These are phyloP conservation scores for Monilinia laxa DNA, from an alignment of 2,329 filamentous ascomycete species.

Conservation along the genomic window DNA sequence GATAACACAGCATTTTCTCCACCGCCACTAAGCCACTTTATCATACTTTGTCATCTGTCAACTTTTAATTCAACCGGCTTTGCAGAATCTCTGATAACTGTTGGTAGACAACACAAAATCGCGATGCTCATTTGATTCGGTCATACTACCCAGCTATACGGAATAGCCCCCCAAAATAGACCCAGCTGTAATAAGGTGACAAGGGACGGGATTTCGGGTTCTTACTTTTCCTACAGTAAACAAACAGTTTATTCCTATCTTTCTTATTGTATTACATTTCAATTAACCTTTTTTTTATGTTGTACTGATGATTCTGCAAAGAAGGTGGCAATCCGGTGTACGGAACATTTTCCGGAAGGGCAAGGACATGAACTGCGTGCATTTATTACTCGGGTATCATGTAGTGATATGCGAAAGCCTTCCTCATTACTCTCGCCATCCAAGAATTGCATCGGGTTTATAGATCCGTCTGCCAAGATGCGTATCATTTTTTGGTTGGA, in stretches of 20 bases:
- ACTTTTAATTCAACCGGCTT: background rate
- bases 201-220: background rate
- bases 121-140: background rate
- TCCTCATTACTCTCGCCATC: conserved; percentile 8
- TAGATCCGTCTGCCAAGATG: conserved; percentile 14
- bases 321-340: conserved; percentile 14
- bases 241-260: background rate
- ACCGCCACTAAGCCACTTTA: conserved; percentile 11
- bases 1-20: background rate
- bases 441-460: conserved; percentile 1
- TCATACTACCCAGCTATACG: conserved; percentile 5
- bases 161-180: conserved; percentile 8
- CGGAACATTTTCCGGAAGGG: background rate
- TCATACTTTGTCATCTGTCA: conserved; percentile 4
- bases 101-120: conserved; percentile 2
- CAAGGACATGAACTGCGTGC: conserved; percentile 7
- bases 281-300: background rate
- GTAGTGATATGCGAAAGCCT: background rate
- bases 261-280: background rate
- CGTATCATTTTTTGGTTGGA: conserved; percentile 7
- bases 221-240: background rate
- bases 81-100: conserved; percentile 11
- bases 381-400: conserved; percentile 12
- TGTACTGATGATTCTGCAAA: background rate
- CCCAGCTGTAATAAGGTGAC: background rate